Evolutionary conservation across 169 alveolate genomes (phyloP), one percentile per base, ranked within the genome.

Genomic region (Plasmodium ovale): DNA sequence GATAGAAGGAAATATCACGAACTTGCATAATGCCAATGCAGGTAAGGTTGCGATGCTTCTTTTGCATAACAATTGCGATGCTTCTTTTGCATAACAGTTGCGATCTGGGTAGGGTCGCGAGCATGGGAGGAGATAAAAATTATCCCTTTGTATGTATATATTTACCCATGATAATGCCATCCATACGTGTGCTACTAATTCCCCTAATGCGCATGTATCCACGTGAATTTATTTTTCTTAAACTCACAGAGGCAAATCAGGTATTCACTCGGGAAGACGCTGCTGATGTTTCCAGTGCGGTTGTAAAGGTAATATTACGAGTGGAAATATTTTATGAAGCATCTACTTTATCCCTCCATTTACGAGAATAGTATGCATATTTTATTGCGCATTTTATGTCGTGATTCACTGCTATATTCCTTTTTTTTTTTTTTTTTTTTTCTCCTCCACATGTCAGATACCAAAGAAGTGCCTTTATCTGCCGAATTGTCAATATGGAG

Each of bases 401-500:
- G n/a, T n/a, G n/a, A n/a, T n/a, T n/a, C n/a, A n/a, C n/a, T n/a
- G n/a, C n/a, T n/a, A n/a, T n/a, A 16, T 51, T 31, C 3, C 29
- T 47, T 54, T 71, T 1, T 39, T 21, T 72, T 51, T 72, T 62
- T 29, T 35, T 69, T 69, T 10, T 51, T 51, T 25, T 39, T 21
- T 49, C 31, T 51, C 35, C 7, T 33, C 47, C n/a, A n/a, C n/a
- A n/a, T n/a, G n/a, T n/a, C n/a, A 93, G 94, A 87, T 93, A 51
- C 92, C 84, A 25, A 74, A 84, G 31, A 92, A 93, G 82, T 94
- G 96, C 47, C 85, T 92, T 37, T 88, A 88, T 42, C 92, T 94
- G 79, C 96, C 97, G 3, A 91, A 70, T 31, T 94, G 96, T 56
- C 91, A 90, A 29, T 94, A 68, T 85, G 96, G 97, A 33, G 95